Conservation (phyloP, 164 flowering plant genomes). For the Annona cherimola region DNA sequence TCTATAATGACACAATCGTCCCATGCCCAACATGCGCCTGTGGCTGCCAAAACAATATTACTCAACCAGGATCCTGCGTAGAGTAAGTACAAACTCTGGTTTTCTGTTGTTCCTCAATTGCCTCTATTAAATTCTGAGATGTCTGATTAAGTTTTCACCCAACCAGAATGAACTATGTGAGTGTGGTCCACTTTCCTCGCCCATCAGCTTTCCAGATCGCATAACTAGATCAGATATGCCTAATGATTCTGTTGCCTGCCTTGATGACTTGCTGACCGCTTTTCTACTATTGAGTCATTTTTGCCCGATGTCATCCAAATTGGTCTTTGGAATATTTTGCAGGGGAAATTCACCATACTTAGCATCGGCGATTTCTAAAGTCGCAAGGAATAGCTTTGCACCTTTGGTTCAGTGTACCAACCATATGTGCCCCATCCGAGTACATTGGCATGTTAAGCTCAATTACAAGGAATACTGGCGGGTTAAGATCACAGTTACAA, state of each 20-base stretch:
- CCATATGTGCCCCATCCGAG: conserved; percentile 86
- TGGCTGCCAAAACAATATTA: conserved; percentile 55
- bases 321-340: conserved; percentile 13
- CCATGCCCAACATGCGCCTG: conserved; percentile 81
- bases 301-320: background rate
- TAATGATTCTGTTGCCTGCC: background rate
- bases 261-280: background rate
- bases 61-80: conserved; percentile 57
- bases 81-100: conserved; percentile 38
- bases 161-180: background rate
- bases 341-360: conserved; percentile 49
- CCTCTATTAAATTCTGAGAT: background rate
- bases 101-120: background rate
- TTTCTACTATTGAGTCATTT: background rate
- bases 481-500: conserved; percentile 69
- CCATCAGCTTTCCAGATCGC: no score
- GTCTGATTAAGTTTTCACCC: background rate
- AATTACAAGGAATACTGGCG: conserved; percentile 88
- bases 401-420: conserved; percentile 76
- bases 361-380: conserved; percentile 37
- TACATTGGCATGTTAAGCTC: conserved; percentile 89
- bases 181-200: background rate
- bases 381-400: conserved; percentile 31
- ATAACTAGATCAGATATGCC: background rate
- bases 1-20: conserved; percentile 71